A percentile compares a stretch with the other conserved stretches of the same genome.
phyloP scores from a whole-genome alignment of 768 basidiomycete genomes.

The Cystoderma amianthinum region DNA sequence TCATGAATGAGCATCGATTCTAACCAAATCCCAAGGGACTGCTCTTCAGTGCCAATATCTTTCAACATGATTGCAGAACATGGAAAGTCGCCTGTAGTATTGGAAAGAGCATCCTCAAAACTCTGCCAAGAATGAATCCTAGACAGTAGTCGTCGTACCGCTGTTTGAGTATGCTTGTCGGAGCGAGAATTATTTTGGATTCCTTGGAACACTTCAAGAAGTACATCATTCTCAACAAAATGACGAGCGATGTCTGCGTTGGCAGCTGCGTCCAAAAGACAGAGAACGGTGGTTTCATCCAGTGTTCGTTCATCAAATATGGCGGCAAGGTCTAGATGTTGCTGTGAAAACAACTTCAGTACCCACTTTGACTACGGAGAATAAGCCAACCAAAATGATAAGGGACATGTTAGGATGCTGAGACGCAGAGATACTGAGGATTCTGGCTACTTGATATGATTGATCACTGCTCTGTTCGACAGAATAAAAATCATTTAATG shows the following conservation, averaged over 20 bases:
- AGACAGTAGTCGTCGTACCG: slow-evolving; percentile 37
- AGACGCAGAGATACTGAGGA: slow-evolving; percentile 58
- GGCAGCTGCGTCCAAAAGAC: slow-evolving; percentile 56
- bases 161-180: slow-evolving; percentile 32
- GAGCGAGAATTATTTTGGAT: slow-evolving; percentile 28
- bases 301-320: slow-evolving; percentile 50
- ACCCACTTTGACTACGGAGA: background rate
- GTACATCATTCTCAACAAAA: slow-evolving; percentile 32
- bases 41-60: slow-evolving; percentile 59
- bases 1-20: slow-evolving; percentile 59
- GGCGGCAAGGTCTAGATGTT: slow-evolving; percentile 43
- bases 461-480: slow-evolving; percentile 40
- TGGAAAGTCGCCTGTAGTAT: slow-evolving; percentile 42
- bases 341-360: slow-evolving; percentile 24
- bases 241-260: slow-evolving; percentile 58
- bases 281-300: slow-evolving; percentile 47
- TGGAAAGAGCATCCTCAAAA: slow-evolving; percentile 57
- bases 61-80: slow-evolving; percentile 44
- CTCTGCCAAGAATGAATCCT: slow-evolving; percentile 52
- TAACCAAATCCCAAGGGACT: slow-evolving; percentile 67
- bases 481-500: background rate
- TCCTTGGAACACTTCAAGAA: slow-evolving; percentile 32
- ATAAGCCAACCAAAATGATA: slow-evolving; percentile 25
- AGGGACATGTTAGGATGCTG: slow-evolving; percentile 58
- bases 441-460: slow-evolving; percentile 52